Evolutionary conservation across 129 eudicot genomes (phyloP).

Genomic region (Dittrichia graveolens): DNA sequence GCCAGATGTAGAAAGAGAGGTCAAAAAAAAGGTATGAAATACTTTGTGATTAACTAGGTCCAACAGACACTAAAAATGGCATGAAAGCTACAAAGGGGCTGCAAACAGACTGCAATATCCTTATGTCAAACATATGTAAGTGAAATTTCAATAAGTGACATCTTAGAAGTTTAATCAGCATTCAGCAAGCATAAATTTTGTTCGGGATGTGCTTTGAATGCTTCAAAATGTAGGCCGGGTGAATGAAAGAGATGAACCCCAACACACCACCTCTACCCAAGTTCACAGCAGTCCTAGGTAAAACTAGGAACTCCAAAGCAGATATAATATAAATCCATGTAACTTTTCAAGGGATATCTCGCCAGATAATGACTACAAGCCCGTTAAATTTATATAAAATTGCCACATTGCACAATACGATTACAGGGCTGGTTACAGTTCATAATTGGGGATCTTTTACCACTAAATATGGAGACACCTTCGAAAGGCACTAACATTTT

Average conservation of each 20-base stretch:
- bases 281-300: slow-evolving; percentile 19
- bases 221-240: background rate
- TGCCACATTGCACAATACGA: slow-evolving; percentile 25
- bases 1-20: no score
- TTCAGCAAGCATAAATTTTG: background rate
- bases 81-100: background rate
- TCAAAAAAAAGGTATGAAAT: no score
- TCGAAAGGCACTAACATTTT: slow-evolving; percentile 14
- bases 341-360: background rate
- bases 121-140: background rate
- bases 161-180: slow-evolving; percentile 3
- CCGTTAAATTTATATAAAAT: slow-evolving; percentile 12
- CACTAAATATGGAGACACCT: background rate
- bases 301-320: slow-evolving; percentile 4
- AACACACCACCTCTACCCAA: slow-evolving; percentile 4
- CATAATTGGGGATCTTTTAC: slow-evolving; percentile 27
- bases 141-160: background rate
- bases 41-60: no score
- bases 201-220: background rate
- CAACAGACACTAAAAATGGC: background rate
- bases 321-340: slow-evolving; percentile 15
- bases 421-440: slow-evolving; percentile 27
- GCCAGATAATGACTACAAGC: slow-evolving; percentile 15
- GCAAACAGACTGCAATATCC: background rate
- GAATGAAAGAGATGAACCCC: slow-evolving; percentile 16